Evolutionary conservation across 371 early-diverging fungal genomes (phyloP).

Genomic region (Syncephalis plumigaleata): DNA sequence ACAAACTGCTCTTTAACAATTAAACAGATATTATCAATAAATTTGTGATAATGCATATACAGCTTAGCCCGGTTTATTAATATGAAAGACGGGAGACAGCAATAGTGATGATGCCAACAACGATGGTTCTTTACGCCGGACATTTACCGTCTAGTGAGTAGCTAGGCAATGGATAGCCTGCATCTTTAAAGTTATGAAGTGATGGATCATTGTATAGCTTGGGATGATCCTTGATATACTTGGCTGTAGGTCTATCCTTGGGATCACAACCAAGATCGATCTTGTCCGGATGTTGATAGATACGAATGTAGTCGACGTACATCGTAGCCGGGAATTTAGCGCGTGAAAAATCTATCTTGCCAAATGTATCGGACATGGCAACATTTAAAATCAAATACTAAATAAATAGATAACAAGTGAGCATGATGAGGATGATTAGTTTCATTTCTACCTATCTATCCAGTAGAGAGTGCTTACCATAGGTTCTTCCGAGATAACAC

Average conservation of each 20-base stretch:
- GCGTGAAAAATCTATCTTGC: constrained; percentile 10
- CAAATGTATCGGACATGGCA: constrained; percentile 21
- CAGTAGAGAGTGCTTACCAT: not conserved
- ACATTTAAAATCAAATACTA: constrained; percentile 15
- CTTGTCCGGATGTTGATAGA: constrained; percentile 28
- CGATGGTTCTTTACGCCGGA: not conserved
- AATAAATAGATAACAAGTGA: too few relatives aligned
- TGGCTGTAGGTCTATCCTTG: constrained; percentile 22
- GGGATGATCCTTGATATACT: constrained; percentile 20
- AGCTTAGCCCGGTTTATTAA: too few relatives aligned
- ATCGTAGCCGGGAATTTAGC: constrained; percentile 19
- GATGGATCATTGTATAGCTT: constrained; percentile 11
- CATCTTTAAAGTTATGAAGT: constrained; percentile 7
- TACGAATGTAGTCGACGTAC: constrained; percentile 25
- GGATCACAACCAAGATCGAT: constrained; percentile 27
- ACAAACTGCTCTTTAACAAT: too few relatives aligned
- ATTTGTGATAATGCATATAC: too few relatives aligned
- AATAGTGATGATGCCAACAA: not conserved
- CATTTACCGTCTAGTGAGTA: not conserved
- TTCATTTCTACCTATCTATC: too few relatives aligned
- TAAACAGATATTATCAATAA: too few relatives aligned
- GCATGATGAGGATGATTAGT: too few relatives aligned
- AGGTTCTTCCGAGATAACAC: constrained; percentile 5
- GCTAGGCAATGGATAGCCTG: constrained; percentile 8
- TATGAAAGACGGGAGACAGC: too few relatives aligned